Conservation (phyloP, 2,329 filamentous ascomycete genomes). For the Corynespora cassiicola region DNA sequence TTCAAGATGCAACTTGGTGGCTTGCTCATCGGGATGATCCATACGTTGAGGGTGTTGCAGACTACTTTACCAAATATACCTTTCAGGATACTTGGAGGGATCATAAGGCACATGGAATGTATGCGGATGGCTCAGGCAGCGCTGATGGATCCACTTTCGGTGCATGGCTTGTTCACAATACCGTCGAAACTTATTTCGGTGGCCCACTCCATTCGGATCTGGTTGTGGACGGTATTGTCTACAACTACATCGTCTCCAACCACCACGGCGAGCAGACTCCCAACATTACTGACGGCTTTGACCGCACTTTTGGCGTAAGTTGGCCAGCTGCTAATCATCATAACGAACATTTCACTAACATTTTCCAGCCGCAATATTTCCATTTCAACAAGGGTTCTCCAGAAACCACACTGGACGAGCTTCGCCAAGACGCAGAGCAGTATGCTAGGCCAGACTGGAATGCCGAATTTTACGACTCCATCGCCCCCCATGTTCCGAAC, state of each 20-base stretch:
- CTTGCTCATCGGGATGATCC: conserved; percentile 61
- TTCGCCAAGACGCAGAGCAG: conserved; percentile 62
- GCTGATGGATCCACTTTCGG: conserved; percentile 62
- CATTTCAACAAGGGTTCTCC: conserved; percentile 66
- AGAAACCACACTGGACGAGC: conserved; percentile 37
- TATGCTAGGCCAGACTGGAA: conserved; percentile 63
- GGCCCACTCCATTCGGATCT: conserved; percentile 69
- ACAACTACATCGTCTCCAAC: conserved; percentile 64
- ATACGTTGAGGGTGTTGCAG: conserved; percentile 62
- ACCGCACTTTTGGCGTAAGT: conserved; percentile 72
- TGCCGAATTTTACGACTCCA: conserved; percentile 67
- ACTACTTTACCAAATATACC: conserved; percentile 73
- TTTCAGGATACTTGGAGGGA: conserved; percentile 66
- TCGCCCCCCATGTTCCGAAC: conserved; percentile 65
- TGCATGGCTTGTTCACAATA: conserved; percentile 70
- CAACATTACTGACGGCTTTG: conserved; percentile 70
- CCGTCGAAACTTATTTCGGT: conserved; percentile 67
- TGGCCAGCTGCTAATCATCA: no score
- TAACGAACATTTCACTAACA: conserved; percentile 41
- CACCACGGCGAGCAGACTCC: conserved; percentile 69
- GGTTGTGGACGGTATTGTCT: conserved; percentile 69
- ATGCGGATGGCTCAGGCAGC: conserved; percentile 59
- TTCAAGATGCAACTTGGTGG: conserved; percentile 71
- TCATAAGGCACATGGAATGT: conserved; percentile 64
- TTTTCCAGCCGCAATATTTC: conserved; percentile 68